Evolutionary conservation across 2,329 filamentous ascomycete genomes (phyloP).

Genomic region (Chrysosphaeria jannelii): DNA sequence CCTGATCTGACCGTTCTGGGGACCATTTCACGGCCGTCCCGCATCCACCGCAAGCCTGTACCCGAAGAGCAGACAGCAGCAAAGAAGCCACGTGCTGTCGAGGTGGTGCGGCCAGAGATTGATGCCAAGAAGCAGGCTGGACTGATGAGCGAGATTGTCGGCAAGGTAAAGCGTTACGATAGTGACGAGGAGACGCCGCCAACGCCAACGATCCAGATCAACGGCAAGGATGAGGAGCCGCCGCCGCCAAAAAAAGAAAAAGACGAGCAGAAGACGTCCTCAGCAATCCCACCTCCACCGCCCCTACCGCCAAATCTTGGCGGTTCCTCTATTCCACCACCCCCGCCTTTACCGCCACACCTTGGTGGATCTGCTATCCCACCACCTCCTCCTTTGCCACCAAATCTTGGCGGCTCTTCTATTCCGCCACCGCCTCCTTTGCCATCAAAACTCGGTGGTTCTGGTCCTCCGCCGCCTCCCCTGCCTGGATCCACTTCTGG

Average conservation of each 20-base stretch:
- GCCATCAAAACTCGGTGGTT: constrained; percentile 8
- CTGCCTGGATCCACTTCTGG: too few species aligned
- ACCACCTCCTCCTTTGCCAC: constrained; percentile 5
- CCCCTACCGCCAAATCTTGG: constrained; percentile 3
- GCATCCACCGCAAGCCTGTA: constrained; percentile 23
- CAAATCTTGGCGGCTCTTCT: constrained; percentile 6
- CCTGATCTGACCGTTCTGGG: constrained; percentile 34
- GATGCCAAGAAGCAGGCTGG: constrained; percentile 34
- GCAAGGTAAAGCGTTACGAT: constrained; percentile 43
- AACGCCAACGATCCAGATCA: constrained; percentile 34
- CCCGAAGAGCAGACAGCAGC: constrained; percentile 4
- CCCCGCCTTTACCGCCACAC: constrained; percentile 10
- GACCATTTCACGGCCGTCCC: constrained; percentile 31
- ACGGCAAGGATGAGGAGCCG: too few species aligned
- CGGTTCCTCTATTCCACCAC: constrained; percentile 6
- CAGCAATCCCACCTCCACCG: constrained; percentile 13
- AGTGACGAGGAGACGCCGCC: constrained; percentile 40
- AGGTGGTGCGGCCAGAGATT: constrained; percentile 41
- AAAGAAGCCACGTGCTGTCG: constrained; percentile 51
- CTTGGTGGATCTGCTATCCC: constrained; percentile 7
- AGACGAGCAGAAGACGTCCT: too few species aligned
- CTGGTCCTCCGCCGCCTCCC: constrained; percentile 8
- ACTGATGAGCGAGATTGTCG: constrained; percentile 37
- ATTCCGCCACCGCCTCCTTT: constrained; percentile 9
- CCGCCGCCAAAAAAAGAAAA: too few species aligned